Evolutionary conservation across 495 filamentous ascomycete species (phyloP).

Genomic region (Trichocladium antarcticum): DNA sequence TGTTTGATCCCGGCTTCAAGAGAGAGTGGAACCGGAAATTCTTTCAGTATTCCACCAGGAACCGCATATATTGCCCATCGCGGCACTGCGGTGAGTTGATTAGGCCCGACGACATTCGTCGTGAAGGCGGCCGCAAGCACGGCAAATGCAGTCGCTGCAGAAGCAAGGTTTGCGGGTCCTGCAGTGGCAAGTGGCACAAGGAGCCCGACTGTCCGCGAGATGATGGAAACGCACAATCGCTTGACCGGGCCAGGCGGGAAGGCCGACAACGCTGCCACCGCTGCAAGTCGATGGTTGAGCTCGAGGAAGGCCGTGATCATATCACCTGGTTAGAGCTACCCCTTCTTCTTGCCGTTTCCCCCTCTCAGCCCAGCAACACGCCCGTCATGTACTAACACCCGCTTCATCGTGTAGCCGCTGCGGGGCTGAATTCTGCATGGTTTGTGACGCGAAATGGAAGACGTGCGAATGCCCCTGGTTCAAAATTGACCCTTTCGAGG

Average conservation of each 20-base stretch:
- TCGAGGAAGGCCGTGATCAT: slow-evolving; percentile 73
- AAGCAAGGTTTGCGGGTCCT: slow-evolving; percentile 61
- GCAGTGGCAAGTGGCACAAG: slow-evolving; percentile 62
- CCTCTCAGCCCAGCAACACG: background rate
- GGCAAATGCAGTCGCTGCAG: slow-evolving; percentile 55
- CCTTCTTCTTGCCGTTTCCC: background rate
- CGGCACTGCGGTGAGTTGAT: slow-evolving; percentile 65
- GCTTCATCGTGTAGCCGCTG: slow-evolving; percentile 46
- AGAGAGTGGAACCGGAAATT: slow-evolving; percentile 66
- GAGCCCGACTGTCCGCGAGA: slow-evolving; percentile 59
- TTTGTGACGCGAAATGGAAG: slow-evolving; percentile 70
- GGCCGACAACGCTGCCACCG: slow-evolving; percentile 69
- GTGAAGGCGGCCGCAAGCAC: slow-evolving; percentile 39
- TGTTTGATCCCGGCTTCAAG: slow-evolving; percentile 66
- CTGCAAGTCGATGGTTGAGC: slow-evolving; percentile 65
- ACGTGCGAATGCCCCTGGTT: slow-evolving; percentile 73
- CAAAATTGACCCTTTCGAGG: slow-evolving; percentile 50
- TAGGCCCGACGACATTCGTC: slow-evolving; percentile 52
- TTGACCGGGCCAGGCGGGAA: slow-evolving; percentile 56
- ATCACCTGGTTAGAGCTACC: slow-evolving; percentile 60
- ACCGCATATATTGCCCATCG: slow-evolving; percentile 63
- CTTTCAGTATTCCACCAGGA: slow-evolving; percentile 59
- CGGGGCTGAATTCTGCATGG: slow-evolving; percentile 72
- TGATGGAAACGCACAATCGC: slow-evolving; percentile 51
- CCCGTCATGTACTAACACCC: slow-evolving; percentile 2